Conservation (phyloP, 108 stramenopile species). For the Nitzschia inconspicua region DNA sequence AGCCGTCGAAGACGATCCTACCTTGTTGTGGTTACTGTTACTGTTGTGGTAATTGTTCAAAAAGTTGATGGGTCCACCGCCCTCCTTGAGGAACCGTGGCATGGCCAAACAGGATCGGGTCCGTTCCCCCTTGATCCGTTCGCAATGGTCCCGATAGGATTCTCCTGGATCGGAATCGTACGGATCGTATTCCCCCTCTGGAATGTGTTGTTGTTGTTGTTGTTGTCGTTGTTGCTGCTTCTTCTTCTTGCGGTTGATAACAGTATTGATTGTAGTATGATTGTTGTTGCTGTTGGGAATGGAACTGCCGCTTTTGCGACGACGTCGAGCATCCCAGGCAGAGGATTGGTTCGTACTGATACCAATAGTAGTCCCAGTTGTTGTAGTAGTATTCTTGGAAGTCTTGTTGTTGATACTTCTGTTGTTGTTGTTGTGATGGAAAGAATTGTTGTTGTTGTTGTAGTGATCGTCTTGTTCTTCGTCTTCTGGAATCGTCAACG, state of each 20-base stretch:
- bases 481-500: too few relatives aligned
- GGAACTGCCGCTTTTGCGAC: background rate
- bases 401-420: background rate
- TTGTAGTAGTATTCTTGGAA: conserved; percentile 3
- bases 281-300: background rate
- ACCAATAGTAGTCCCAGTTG: too few relatives aligned
- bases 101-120: conserved; percentile 37
- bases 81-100: conserved; percentile 36
- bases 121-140: conserved; percentile 34
- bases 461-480: too few relatives aligned
- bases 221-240: background rate
- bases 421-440: too few relatives aligned
- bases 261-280: background rate
- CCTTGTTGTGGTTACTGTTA: background rate
- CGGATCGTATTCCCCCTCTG: conserved; percentile 40
- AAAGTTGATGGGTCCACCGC: background rate
- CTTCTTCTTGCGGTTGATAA: background rate
- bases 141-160: conserved; percentile 55
- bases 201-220: conserved; percentile 1
- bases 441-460: too few relatives aligned
- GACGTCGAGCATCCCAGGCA: conserved; percentile 19
- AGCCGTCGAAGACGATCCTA: background rate
- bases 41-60: background rate
- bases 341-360: too few relatives aligned
- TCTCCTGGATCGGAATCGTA: conserved; percentile 67